Conservation (phyloP, 2,329 filamentous ascomycete species). For the Fusarium udum region DNA sequence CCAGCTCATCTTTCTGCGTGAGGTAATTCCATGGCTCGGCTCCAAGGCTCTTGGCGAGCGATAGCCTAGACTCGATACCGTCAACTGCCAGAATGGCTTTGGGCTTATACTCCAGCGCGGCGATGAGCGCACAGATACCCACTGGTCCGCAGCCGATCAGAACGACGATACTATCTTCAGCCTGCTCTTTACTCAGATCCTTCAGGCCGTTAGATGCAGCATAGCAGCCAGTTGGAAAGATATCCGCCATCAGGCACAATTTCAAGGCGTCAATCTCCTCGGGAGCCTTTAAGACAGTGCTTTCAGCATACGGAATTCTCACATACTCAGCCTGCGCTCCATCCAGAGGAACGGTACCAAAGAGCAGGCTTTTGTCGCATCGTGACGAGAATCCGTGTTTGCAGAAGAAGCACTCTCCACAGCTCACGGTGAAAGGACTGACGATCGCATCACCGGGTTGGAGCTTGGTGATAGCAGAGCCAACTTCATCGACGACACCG, state of each 20-base stretch:
- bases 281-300: constrained; percentile 23
- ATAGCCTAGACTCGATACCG: constrained; percentile 15
- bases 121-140: constrained; percentile 23
- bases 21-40: constrained; percentile 72
- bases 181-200: not conserved
- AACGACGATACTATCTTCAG: not conserved
- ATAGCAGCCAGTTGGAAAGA: constrained; percentile 30
- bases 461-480: constrained; percentile 55
- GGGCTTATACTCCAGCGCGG: constrained; percentile 14
- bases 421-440: constrained; percentile 29
- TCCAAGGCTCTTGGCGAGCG: not conserved
- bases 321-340: constrained; percentile 31
- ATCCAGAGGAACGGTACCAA: constrained; percentile 9
- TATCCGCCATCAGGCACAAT: constrained; percentile 35
- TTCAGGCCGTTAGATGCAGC: constrained; percentile 65
- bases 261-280: constrained; percentile 11
- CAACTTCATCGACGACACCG: constrained; percentile 74
- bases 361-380: constrained; percentile 18
- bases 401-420: constrained; percentile 33
- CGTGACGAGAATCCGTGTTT: constrained; percentile 10
- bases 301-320: constrained; percentile 20
- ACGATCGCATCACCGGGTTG: constrained; percentile 12
- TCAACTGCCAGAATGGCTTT: constrained; percentile 19
- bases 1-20: constrained; percentile 69
- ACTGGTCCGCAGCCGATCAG: constrained; percentile 33